These are phyloP conservation scores for Suillus brevipes DNA, from an alignment of 768 basidiomycete species.

Conservation along the genomic window DNA sequence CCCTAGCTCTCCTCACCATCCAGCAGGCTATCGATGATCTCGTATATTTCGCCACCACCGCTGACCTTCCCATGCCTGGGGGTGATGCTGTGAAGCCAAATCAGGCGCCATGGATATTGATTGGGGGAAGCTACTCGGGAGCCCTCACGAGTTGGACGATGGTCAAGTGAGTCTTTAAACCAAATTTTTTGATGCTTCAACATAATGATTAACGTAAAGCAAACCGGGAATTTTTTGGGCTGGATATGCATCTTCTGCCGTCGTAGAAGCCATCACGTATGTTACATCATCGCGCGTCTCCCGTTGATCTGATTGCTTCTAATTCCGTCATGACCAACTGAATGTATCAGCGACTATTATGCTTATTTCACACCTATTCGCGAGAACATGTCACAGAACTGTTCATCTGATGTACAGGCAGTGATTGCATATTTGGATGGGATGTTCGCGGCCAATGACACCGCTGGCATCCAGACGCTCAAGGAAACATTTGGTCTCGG, in stretches of 20 bases:
- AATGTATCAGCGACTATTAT: constrained; percentile 20
- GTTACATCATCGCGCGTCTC: constrained; percentile 17
- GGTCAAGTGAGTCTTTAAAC: constrained; percentile 51
- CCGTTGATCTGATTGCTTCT: background rate
- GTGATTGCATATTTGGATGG: constrained; percentile 63
- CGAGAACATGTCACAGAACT: constrained; percentile 67
- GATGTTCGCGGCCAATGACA: constrained; percentile 48
- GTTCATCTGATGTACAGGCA: constrained; percentile 68
- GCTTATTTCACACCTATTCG: constrained; percentile 73
- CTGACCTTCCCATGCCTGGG: constrained; percentile 64
- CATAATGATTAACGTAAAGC: constrained; percentile 22
- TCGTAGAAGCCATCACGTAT: constrained; percentile 45
- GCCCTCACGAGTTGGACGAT: constrained; percentile 65
- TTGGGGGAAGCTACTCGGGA: constrained; percentile 47
- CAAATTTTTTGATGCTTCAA: background rate
- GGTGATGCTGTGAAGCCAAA: constrained; percentile 60
- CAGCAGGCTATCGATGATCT: constrained; percentile 76
- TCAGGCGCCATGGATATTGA: constrained; percentile 42
- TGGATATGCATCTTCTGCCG: constrained; percentile 47
- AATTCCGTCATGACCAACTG: background rate
- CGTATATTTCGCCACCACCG: constrained; percentile 70
- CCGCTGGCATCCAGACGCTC: constrained; percentile 49
- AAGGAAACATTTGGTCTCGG: constrained; percentile 62
- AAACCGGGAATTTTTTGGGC: constrained; percentile 42
- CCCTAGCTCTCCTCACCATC: constrained; percentile 61